Conservation (phyloP, 2,329 filamentous ascomycete species). For the Blumeria graminis region DNA sequence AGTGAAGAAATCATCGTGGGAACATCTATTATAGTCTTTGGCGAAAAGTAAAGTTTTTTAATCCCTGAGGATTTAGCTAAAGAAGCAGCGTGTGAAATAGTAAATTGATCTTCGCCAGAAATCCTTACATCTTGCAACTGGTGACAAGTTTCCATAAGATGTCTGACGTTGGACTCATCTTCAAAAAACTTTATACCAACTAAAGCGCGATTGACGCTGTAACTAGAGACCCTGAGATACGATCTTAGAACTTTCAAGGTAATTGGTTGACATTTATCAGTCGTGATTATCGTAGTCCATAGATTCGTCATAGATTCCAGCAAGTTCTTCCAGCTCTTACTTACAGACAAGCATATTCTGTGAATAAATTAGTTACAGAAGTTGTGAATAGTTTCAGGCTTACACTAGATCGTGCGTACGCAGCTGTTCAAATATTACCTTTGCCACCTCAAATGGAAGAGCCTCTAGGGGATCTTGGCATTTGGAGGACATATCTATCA, state of each 20-base stretch:
- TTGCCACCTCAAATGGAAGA: conserved; percentile 15
- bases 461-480: conserved; percentile 13
- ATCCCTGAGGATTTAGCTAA: conserved; percentile 8
- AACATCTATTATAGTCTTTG: conserved; percentile 6
- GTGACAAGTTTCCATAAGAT: conserved; percentile 11
- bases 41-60: conserved; percentile 6
- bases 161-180: conserved; percentile 8
- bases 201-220: conserved; percentile 9
- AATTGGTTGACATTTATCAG: conserved; percentile 5
- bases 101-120: conserved; percentile 7
- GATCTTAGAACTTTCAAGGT: conserved; percentile 9
- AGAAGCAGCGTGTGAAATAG: conserved; percentile 8
- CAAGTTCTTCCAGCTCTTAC: conserved; percentile 12
- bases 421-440: conserved; percentile 13
- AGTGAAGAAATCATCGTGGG: conserved; percentile 4
- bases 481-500: no score
- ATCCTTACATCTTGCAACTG: conserved; percentile 10
- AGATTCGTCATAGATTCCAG: conserved; percentile 12
- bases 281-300: conserved; percentile 14
- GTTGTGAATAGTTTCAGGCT: conserved; percentile 1
- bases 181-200: conserved; percentile 8
- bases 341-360: conserved; percentile 14
- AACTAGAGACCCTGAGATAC: conserved; percentile 12
- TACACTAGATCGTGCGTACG: conserved; percentile 13
- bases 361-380: conserved; percentile 1